phyloP scores from a whole-genome alignment of 176 grass and related monocot genomes.

The Chloris gayana region DNA sequence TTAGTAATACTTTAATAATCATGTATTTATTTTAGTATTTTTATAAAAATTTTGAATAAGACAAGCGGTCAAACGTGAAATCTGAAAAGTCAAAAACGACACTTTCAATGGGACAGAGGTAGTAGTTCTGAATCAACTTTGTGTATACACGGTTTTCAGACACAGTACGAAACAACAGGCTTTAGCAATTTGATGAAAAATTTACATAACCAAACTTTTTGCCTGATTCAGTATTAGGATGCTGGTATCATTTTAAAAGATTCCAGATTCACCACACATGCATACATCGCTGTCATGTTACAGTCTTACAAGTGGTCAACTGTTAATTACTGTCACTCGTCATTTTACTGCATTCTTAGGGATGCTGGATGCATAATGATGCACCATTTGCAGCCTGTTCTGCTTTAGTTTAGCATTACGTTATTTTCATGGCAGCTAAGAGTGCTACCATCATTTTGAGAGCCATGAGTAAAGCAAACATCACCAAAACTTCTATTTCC shows the following conservation, averaged over 20 bases:
- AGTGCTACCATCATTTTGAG: background rate
- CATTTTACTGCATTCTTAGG: background rate
- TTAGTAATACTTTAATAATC: no score
- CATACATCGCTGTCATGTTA: background rate
- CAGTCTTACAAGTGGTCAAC: background rate
- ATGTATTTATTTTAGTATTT: no score
- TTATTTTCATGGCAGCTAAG: slow-evolving; percentile 1
- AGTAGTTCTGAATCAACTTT: background rate
- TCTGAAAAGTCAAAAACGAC: no score
- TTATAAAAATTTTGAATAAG: no score
- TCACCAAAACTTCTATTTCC: background rate
- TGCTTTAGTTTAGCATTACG: background rate
- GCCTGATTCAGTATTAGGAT: background rate
- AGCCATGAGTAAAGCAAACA: slow-evolving; percentile 14
- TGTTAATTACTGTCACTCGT: background rate
- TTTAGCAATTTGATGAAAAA: background rate
- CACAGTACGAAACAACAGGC: background rate
- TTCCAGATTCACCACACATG: background rate
- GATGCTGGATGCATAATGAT: background rate
- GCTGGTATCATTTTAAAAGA: background rate
- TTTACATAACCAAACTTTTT: background rate
- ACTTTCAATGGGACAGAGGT: no score
- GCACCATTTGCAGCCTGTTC: background rate
- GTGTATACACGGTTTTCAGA: background rate
- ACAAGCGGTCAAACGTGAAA: no score